phyloP scores from a whole-genome alignment of 176 grass and related monocot genomes.

The bread wheat (Triticum aestivum) region IWGSC_CS_RefSeq_v2.1 NC_057813.1:575039157-575039656 shows the following conservation, averaged over 20 bases:
- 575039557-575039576: background rate
- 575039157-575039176: slow-evolving; percentile 60
- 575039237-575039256: background rate
- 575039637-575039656: background rate
- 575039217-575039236: background rate
- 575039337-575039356: slow-evolving; percentile 70
- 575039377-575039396: slow-evolving; percentile 79
- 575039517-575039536: background rate
- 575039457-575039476: slow-evolving; percentile 75
- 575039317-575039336: slow-evolving; percentile 70
- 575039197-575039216: background rate
- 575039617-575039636: slow-evolving; percentile 1
- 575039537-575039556: background rate
- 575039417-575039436: slow-evolving; percentile 64
- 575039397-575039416: slow-evolving; percentile 87
- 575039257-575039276: slow-evolving; percentile 54
- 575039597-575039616: background rate
- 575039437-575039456: slow-evolving; percentile 80
- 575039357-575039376: slow-evolving; percentile 70
- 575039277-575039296: slow-evolving; percentile 96
- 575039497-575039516: background rate
- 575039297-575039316: slow-evolving; percentile 92
- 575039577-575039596: background rate
- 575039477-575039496: slow-evolving; percentile 28
- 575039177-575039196: slow-evolving; percentile 29